A percentile compares a stretch with the other conserved stretches of the same genome.
Evolutionary conservation across 345 rosid genomes (phyloP).

Genomic region (Eucalyptus sp.): DNA sequence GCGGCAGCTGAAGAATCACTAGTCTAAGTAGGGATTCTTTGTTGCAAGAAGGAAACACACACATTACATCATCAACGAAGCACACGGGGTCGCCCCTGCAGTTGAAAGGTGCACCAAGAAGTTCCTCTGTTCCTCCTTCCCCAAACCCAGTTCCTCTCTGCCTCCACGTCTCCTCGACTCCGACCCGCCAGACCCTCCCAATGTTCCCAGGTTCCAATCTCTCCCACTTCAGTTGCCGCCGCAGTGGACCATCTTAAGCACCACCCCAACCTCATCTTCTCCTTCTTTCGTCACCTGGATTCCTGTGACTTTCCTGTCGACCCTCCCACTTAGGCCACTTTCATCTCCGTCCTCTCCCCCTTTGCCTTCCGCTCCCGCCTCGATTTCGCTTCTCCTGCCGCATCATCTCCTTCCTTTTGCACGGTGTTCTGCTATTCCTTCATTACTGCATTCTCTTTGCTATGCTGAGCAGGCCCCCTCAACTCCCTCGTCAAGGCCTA

Average conservation of each 20-base stretch:
- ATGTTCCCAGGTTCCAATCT: not conserved
- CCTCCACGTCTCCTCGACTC: not conserved
- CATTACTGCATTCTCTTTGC: not conserved
- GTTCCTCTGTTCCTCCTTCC: not conserved
- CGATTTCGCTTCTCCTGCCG: constrained; percentile 19
- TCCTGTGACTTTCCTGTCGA: constrained; percentile 21
- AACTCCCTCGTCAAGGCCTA: not conserved
- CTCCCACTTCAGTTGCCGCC: not conserved
- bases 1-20: not conserved
- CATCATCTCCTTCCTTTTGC: not conserved
- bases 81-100: not conserved
- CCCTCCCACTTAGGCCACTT: constrained; percentile 23
- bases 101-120: not conserved
- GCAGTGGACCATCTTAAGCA: not conserved
- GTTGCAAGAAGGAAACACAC: not conserved
- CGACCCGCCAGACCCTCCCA: not conserved
- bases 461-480: not conserved
- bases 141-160: not conserved
- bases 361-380: constrained; percentile 26
- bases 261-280: constrained; percentile 21
- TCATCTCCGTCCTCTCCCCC: constrained; percentile 20
- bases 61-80: not conserved
- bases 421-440: not conserved
- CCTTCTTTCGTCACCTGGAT: constrained; percentile 21
- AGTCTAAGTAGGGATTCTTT: not conserved